phyloP scores from a whole-genome alignment of 257 asterid species.

The Nicotiana benthamiana region DNA sequence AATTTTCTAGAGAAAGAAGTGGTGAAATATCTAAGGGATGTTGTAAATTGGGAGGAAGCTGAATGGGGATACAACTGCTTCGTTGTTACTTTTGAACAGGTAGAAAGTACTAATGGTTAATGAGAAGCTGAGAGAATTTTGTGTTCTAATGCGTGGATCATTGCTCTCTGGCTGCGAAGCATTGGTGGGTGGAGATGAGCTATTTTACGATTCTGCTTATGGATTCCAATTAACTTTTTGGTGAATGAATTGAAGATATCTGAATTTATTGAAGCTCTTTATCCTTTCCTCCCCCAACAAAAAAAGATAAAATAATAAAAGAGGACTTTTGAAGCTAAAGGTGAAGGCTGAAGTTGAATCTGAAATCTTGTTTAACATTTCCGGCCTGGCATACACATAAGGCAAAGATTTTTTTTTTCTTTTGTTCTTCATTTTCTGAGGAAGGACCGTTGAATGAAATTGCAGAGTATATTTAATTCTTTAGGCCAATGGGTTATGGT shows the following conservation, averaged over 20 bases:
- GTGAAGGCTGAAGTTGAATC: not conserved
- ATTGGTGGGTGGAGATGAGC: not conserved
- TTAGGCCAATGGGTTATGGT: not conserved
- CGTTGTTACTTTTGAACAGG: not conserved
- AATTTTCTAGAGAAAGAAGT: not conserved
- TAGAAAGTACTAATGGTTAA: not conserved
- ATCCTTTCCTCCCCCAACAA: not conserved
- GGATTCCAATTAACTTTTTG: not conserved
- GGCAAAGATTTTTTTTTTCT: not conserved
- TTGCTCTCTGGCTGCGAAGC: not conserved
- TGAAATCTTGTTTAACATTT: not conserved
- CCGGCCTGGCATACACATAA: not conserved
- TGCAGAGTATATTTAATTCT: not conserved
- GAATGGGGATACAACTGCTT: not conserved
- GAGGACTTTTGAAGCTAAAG: not conserved
- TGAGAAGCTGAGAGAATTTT: not conserved
- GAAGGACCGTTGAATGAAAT: no score
- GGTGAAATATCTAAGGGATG: not conserved
- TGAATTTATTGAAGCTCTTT: not conserved
- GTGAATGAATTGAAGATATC: not conserved
- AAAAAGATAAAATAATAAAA: not conserved
- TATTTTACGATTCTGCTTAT: not conserved
- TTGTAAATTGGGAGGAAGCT: conserved; percentile 1
- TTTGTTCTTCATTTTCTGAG: not conserved
- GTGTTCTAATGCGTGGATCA: not conserved